Evolutionary conservation across 257 asterid genomes (phyloP).

Genomic region (Nicotiana tabacum): DNA sequence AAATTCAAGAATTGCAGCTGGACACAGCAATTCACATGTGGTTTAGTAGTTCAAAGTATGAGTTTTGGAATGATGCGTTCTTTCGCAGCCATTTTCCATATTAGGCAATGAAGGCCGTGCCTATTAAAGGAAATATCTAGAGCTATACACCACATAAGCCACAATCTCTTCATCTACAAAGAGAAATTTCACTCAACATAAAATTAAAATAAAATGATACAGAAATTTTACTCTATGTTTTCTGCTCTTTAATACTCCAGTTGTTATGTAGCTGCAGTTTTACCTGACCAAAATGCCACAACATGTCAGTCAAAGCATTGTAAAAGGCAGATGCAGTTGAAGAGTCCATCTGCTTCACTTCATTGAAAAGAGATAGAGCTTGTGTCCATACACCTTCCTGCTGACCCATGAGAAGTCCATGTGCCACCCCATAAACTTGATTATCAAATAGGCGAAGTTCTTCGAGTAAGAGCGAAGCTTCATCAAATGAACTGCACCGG

Average conservation of each 20-base stretch:
- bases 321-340: constrained; percentile 91
- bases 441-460: constrained; percentile 75
- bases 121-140: background rate
- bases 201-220: background rate
- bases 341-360: constrained; percentile 86
- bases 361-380: constrained; percentile 76
- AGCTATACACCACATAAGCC: background rate
- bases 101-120: background rate
- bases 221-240: background rate
- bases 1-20: background rate
- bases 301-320: constrained; percentile 91
- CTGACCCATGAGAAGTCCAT: constrained; percentile 86
- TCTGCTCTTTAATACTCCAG: background rate
- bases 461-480: constrained; percentile 82
- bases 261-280: constrained; percentile 1
- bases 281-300: constrained; percentile 99
- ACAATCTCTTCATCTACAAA: background rate
- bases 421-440: constrained; percentile 90
- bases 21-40: background rate
- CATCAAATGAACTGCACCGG: constrained; percentile 80
- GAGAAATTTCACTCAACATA: background rate
- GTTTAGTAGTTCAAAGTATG: background rate
- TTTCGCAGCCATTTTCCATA: background rate
- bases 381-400: constrained; percentile 62
- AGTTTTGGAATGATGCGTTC: background rate